Evolutionary conservation across 1,139 yeast genomes (phyloP), one percentile per base, ranked within the genome.

Genomic region (Geotrichum restrictum): DNA sequence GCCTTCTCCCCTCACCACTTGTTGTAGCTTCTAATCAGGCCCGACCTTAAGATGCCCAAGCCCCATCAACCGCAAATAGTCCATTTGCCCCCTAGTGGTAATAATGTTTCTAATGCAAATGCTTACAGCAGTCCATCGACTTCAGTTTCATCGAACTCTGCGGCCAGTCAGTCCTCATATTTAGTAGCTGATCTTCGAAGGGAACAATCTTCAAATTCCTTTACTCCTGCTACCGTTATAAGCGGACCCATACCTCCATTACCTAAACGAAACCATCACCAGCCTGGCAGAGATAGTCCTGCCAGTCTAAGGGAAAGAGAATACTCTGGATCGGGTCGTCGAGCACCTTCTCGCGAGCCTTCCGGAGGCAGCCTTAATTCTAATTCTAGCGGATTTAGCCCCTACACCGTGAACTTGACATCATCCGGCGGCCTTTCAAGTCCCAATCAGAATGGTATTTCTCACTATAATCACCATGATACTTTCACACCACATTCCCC

Each of bases 181-280:
- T 24, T 24, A 8, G 32, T 21, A 44, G 3, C 47, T n/a, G 52
- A 49, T 43, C 45, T 49, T n/a, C 37, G 48, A 19, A 39, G 53
- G 31, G 53, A 50, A 27, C 45, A 40, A 21, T 45, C 53, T 4
- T 29, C 45, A 27, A 42, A 22, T 31, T 33, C 45, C 14, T 51
- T 51, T 36, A 51, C 48, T 8, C 54, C 51, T 24, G 38, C 51
- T 13, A 24, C 51, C 29, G 51, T 42, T 21, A 51, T 47, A 3
- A 51, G 54, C 37, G 51, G 54, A 7, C 51, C 54, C 24, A 36
- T 51, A 13, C 51, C 51, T 5, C 48, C 54, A 13, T 33, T 47
- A 36, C 51, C 54, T 4, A 36, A 49, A 37, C 39, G 45, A 27
- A 37, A 18, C 34, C 49, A 38, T 16, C 48, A 44, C 29, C 40